Evolutionary conservation across 345 rosid genomes (phyloP), one percentile per base, ranked within the genome.

Genomic region (Conringia planisiliqua): DNA sequence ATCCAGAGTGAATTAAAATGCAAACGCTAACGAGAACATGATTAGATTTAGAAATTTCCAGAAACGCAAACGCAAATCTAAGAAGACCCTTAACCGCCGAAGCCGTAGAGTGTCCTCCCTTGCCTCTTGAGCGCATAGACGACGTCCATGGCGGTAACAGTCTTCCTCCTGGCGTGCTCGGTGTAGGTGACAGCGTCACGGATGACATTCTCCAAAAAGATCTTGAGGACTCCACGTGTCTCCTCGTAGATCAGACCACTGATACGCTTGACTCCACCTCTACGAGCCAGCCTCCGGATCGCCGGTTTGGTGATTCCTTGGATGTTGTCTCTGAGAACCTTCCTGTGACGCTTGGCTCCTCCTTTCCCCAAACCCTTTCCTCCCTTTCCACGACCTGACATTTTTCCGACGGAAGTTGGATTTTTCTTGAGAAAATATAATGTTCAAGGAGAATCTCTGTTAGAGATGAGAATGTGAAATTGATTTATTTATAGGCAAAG

Each of bases 221-320:
- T 78, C 74, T 78, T 78, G 46, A 78, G 81, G 4, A 78, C 81
- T 0, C 81, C 81, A 61, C 81, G 81, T 0, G 81, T 78, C 70
- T 80, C 83, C 7, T 83, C 83, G 51, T 84, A 84, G 71, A 84
- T 84, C 1, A 84, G 63, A n/a, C 87, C 87, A 46, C 85, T 84
- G 63, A 84, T 84, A 32, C 85, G 79, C 82, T 84, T 84, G 18
- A 84, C 87, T 3, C 87, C 85, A 12, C 83, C 87, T 51, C 85
- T 76, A 11, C 85, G 82, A 16, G 85, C 87, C 55, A 84, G 35
- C 0, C 85, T 79, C 7, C 87, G 62, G 0, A 81, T 81, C 54
- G 84, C 84, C 2, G 84, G 82, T 68, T 79, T 79, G 29, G 82
- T 79, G 68, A 79, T 79, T 60, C 82, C 82, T 9, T 79, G 82